A percentile compares a stretch with the other conserved stretches of the same genome.
These are phyloP conservation scores for Parastagonospora nodorum DNA, from an alignment of 2,329 filamentous ascomycete species.

Conservation along the genomic window DNA sequence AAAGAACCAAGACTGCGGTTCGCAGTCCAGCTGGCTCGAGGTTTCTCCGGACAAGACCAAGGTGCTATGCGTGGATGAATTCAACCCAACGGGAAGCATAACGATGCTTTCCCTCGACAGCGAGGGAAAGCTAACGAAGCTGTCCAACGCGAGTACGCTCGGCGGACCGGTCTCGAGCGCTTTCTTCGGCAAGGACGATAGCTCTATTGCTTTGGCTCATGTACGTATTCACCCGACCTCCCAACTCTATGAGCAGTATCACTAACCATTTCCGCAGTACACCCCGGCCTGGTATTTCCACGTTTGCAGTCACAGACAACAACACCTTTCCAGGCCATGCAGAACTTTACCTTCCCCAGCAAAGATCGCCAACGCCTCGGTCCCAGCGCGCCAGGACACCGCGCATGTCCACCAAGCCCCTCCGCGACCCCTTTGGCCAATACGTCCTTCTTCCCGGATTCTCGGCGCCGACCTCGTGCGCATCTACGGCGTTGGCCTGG, in stretches of 20 bases:
- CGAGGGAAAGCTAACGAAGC: slow-evolving; percentile 47
- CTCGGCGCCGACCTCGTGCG: slow-evolving; percentile 63
- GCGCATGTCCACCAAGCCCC: slow-evolving; percentile 66
- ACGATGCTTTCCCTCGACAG: slow-evolving; percentile 32
- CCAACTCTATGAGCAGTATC: too few relatives aligned
- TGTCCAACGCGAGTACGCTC: slow-evolving; percentile 41
- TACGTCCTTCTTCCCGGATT: slow-evolving; percentile 69
- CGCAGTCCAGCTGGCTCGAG: slow-evolving; percentile 65
- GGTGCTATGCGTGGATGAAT: slow-evolving; percentile 68
- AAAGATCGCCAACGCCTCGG: slow-evolving; percentile 5
- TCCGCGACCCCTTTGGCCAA: slow-evolving; percentile 66
- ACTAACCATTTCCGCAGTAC: slow-evolving; percentile 35
- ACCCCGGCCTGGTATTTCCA: slow-evolving; percentile 44
- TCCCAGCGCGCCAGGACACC: slow-evolving; percentile 19
- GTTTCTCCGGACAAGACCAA: slow-evolving; percentile 56
- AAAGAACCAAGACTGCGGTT: slow-evolving; percentile 56
- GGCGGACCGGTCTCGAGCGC: slow-evolving; percentile 49
- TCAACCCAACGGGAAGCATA: slow-evolving; percentile 56
- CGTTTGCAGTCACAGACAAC: slow-evolving; percentile 27
- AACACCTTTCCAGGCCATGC: slow-evolving; percentile 20
- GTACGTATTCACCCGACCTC: slow-evolving; percentile 6
- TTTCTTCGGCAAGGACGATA: slow-evolving; percentile 49
- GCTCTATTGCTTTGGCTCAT: slow-evolving; percentile 41
- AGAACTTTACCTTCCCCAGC: slow-evolving; percentile 48
- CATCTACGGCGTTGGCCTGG: too few relatives aligned